Percentiles rank a stretch among this genome's conserved stretches.
These are phyloP conservation scores for Leishmania braziliensis DNA, from an alignment of 208 protist species.

Conservation along the genomic window DNA sequence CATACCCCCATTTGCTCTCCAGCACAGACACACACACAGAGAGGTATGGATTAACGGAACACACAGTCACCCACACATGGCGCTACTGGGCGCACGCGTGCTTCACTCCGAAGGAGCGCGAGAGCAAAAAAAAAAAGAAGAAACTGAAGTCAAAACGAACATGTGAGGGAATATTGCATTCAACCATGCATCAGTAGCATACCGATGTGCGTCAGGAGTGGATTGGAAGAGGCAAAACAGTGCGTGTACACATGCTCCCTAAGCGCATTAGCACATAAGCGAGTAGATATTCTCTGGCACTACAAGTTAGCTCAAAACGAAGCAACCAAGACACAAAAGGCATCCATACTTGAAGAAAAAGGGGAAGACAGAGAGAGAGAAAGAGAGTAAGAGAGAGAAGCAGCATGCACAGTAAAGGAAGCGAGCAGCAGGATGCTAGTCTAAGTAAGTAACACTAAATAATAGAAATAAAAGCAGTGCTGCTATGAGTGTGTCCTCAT, in stretches of 20 bases:
- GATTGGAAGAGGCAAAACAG: background rate
- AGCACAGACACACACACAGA: background rate
- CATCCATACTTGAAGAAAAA: background rate
- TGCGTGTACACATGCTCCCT: background rate
- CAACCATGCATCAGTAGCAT: background rate
- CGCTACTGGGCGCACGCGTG: background rate
- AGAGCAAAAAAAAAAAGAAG: background rate
- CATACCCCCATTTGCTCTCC: background rate
- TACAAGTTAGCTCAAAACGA: background rate
- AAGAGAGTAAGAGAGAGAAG: background rate
- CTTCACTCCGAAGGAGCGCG: background rate
- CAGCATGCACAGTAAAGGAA: background rate
- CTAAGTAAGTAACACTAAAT: background rate
- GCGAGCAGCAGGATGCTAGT: background rate
- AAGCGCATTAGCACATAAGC: background rate
- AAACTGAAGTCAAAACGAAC: background rate
- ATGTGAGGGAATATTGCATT: background rate
- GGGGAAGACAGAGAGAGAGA: background rate
- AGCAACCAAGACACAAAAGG: background rate
- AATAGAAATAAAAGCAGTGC: background rate
- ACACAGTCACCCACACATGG: background rate
- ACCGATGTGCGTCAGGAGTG: background rate
- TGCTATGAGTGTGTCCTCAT: conserved; percentile 5
- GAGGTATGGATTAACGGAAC: background rate
- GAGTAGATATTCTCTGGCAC: background rate